Conservation (phyloP, 2,329 filamentous ascomycete genomes). For the Fusarium incarnatum region DNA sequence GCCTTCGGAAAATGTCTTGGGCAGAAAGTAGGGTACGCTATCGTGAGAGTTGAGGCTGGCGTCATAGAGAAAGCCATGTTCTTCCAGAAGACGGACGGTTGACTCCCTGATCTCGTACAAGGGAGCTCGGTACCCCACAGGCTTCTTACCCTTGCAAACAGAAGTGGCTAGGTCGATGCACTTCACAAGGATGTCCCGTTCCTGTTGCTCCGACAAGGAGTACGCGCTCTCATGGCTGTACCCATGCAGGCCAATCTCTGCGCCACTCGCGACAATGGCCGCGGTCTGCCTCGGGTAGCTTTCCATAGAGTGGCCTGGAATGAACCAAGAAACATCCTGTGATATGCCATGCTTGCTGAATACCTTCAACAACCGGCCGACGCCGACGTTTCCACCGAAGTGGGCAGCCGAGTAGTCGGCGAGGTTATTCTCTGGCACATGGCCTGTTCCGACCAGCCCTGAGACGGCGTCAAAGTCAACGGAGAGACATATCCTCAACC, state of each 20-base stretch:
- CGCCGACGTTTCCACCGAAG: conserved; percentile 54
- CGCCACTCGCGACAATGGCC: conserved; percentile 52
- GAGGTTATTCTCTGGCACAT: conserved; percentile 50
- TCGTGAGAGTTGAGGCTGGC: conserved; percentile 4
- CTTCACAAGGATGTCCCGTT: conserved; percentile 2
- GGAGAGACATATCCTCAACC: conserved; percentile 36
- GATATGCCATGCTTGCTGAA: conserved; percentile 55
- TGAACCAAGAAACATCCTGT: conserved; percentile 62
- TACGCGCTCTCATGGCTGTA: conserved; percentile 6
- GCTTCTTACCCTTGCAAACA: not conserved
- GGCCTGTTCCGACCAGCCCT: conserved; percentile 65
- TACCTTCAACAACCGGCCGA: conserved; percentile 59
- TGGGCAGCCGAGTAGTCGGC: conserved; percentile 26
- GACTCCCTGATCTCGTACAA: conserved; percentile 2
- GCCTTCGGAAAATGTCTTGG: not conserved
- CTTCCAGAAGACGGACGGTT: not conserved
- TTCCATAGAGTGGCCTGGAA: conserved; percentile 63
- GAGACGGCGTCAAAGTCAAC: conserved; percentile 66
- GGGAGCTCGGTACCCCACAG: not conserved
- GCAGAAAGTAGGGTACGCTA: not conserved
- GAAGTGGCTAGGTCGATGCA: not conserved
- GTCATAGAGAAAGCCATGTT: conserved; percentile 5
- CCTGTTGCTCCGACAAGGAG: not conserved
- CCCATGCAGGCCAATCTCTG: conserved; percentile 8
- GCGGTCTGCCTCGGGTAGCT: conserved; percentile 58